Base-by-base conservation (phyloP, 768 basidiomycete species). In the Pholiota conissans region DNA sequence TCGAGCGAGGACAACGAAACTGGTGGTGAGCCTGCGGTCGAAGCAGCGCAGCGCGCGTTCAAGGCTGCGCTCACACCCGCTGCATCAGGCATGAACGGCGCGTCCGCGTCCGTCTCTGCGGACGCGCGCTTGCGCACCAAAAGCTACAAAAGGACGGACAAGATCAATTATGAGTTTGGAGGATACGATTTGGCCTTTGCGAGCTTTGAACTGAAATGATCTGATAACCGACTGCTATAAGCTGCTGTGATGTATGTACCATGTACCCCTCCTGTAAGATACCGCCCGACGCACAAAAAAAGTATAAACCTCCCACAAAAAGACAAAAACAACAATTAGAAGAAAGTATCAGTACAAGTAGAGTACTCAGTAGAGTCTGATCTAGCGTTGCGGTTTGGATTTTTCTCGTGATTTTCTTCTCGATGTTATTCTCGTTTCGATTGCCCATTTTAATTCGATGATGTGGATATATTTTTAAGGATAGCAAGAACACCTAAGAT, bases 161-260 rank as follows among this genome's bases (percentile, higher is more conserved):
- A 96, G 74, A 98, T 99, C 71, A 93, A 96, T 71, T 99, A 99
- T 77, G 95, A 96, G 71, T 94, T 98, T 69, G 91, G 91, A 46
- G 93, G 89, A 52, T 95, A 95, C 69, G 91, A 93, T 70, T 78
- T 95, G 59, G 92, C 92, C 14, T 95, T 93, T 70, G 90, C 93
- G 37, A 93, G 87, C 69, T 95, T 93, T 72, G 90, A 93, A 72
- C 68, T 75, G 47, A 65, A 65, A 57, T 72, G 51, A 61, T 59
- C 45, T 53, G 35, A 42, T 45, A 32, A 32, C 7, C 30, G n/a
- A n/a, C 26, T 50, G 27, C 51, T 45, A 50, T 14, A 28, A 24
- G 30, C 48, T 49, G 24, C 49, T 55, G 18, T 42, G 47, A 18
- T 61, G 54, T 61, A 61, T 62, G 60, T 62, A 58, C 45, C 47